These are phyloP conservation scores for Rickenella mellea DNA, from an alignment of 768 basidiomycete genomes.

Conservation along the genomic window DNA sequence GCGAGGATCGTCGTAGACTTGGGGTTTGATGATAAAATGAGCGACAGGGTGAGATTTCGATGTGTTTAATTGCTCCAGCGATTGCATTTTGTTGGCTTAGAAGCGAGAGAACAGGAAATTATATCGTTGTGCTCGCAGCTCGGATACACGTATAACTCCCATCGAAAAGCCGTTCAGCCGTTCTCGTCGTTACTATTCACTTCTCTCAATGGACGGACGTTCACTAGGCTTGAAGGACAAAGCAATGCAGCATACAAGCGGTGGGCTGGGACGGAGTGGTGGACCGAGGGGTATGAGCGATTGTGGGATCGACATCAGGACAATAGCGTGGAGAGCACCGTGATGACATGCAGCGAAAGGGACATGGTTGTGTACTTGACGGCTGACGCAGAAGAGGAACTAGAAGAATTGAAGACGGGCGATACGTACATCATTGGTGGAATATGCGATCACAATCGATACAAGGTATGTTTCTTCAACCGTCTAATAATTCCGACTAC, in stretches of 20 bases:
- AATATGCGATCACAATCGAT: constrained; percentile 91
- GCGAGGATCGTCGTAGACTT: constrained; percentile 78
- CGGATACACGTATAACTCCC: constrained; percentile 84
- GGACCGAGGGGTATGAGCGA: constrained; percentile 61
- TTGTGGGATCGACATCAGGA: constrained; percentile 40
- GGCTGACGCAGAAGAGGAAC: constrained; percentile 83
- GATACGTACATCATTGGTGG: constrained; percentile 90
- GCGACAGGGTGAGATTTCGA: constrained; percentile 62
- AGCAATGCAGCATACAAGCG: constrained; percentile 62
- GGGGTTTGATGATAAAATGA: constrained; percentile 90
- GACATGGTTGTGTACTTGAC: constrained; percentile 78
- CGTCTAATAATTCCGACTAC: background rate
- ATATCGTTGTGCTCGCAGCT: constrained; percentile 84
- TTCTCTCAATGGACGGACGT: constrained; percentile 66
- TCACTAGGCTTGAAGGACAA: constrained; percentile 52
- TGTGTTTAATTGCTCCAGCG: background rate
- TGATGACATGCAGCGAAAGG: constrained; percentile 2
- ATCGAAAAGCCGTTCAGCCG: constrained; percentile 61
- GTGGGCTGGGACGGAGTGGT: constrained; percentile 83
- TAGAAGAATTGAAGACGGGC: constrained; percentile 71
- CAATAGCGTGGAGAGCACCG: background rate
- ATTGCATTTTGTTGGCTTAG: background rate
- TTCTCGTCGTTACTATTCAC: constrained; percentile 73
- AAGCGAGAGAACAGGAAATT: constrained; percentile 56
- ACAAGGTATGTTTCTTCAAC: constrained; percentile 58